These are phyloP conservation scores for Penicillium sp. DNA, from an alignment of 2,329 filamentous ascomycete species.

Conservation along the genomic window DNA sequence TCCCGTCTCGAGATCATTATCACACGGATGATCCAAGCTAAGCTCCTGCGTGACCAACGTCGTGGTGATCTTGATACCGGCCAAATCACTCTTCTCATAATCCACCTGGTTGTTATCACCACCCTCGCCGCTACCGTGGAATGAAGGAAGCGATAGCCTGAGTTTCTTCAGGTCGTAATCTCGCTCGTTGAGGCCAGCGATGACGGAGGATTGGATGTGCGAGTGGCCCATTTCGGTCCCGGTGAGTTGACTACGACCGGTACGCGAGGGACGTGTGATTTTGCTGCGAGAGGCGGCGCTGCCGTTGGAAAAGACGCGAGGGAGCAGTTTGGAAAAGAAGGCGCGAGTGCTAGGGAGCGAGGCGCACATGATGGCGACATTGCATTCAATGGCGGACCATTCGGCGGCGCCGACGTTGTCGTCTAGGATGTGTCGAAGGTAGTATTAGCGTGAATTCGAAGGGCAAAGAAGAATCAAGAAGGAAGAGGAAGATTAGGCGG, in stretches of 20 bases:
- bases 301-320: slow-evolving; percentile 24
- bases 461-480: no score
- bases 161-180: slow-evolving; percentile 16
- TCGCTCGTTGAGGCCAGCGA: slow-evolving; percentile 8
- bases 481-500: no score
- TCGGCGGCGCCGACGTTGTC: slow-evolving; percentile 37
- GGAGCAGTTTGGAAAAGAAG: slow-evolving; percentile 22
- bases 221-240: slow-evolving; percentile 9
- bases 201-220: slow-evolving; percentile 19
- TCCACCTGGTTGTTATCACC: background rate
- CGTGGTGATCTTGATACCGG: slow-evolving; percentile 27
- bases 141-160: background rate
- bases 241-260: slow-evolving; percentile 11
- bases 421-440: slow-evolving; percentile 11
- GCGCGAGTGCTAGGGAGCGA: slow-evolving; percentile 32
- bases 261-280: slow-evolving; percentile 13
- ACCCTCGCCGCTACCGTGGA: background rate
- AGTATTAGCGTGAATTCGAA: background rate
- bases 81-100: slow-evolving; percentile 1
- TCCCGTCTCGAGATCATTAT: slow-evolving; percentile 14
- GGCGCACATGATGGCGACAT: slow-evolving; percentile 39
- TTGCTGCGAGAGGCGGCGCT: slow-evolving; percentile 20
- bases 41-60: slow-evolving; percentile 23
- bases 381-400: slow-evolving; percentile 40
- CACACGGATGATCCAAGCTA: slow-evolving; percentile 1